Percentiles rank a stretch among this genome's conserved stretches.
Conservation (phyloP, 2,329 filamentous ascomycete species). For the Cladophialophora exuberans region DNA sequence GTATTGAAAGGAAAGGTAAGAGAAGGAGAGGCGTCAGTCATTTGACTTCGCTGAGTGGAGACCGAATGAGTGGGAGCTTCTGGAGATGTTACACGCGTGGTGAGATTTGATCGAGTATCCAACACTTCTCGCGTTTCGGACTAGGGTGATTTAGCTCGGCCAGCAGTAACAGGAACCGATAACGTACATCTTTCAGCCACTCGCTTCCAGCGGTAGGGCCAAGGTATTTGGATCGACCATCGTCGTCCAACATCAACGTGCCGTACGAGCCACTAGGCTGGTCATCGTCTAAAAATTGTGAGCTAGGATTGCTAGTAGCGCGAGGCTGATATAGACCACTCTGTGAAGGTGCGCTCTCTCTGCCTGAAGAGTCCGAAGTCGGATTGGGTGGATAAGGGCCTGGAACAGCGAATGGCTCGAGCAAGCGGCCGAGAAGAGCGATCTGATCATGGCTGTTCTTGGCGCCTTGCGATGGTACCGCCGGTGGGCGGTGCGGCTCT, state of each 20-base stretch:
- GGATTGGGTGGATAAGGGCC: not conserved
- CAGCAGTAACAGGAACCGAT: not conserved
- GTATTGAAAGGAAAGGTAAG: slow-evolving; percentile 19
- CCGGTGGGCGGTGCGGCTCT: not conserved
- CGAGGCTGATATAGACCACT: not conserved
- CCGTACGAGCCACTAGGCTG: slow-evolving; percentile 11
- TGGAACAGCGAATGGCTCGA: slow-evolving; percentile 5
- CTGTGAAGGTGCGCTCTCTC: not conserved
- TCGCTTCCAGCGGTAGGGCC: slow-evolving; percentile 19
- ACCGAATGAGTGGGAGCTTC: not conserved
- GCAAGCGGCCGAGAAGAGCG: not conserved
- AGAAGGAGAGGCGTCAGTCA: not conserved
- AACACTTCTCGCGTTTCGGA: slow-evolving; percentile 14
- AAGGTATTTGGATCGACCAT: slow-evolving; percentile 18
- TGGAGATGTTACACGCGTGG: slow-evolving; percentile 6
- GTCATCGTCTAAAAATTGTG: not conserved
- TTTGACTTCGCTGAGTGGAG: not conserved
- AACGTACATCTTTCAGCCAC: slow-evolving; percentile 19
- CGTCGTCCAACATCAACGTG: slow-evolving; percentile 14
- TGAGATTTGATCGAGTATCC: not conserved
- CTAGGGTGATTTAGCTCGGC: slow-evolving; percentile 12
- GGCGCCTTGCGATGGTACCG: not conserved
- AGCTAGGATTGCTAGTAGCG: not conserved
- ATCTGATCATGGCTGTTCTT: slow-evolving; percentile 3
- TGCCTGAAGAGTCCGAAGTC: not conserved